Conservation (phyloP, 2,329 filamentous ascomycete genomes). For the Fusarium neocosmosporiellum region DNA sequence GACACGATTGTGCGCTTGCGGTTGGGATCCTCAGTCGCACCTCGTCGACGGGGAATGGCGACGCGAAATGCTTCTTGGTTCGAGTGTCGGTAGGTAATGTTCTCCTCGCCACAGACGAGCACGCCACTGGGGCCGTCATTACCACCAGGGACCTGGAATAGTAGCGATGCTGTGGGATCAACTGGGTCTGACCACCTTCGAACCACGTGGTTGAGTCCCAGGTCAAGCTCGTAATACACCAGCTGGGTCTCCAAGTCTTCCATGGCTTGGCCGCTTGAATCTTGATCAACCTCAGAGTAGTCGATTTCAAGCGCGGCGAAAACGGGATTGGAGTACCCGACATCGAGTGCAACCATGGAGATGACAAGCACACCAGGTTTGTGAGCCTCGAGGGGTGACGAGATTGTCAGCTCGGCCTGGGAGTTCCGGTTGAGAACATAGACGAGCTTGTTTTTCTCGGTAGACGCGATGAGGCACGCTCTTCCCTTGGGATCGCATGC, state of each 20-base stretch:
- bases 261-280: conserved; percentile 84
- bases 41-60: conserved; percentile 86
- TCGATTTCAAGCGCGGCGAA: conserved; percentile 96
- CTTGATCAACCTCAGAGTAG: conserved; percentile 90
- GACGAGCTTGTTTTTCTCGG: conserved; percentile 99
- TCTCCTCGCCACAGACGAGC: conserved; percentile 93
- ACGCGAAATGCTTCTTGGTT: conserved; percentile 92
- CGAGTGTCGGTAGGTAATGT: conserved; percentile 95
- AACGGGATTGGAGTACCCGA: conserved; percentile 96
- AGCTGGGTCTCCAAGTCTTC: conserved; percentile 88
- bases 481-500: conserved; percentile 95
- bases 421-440: conserved; percentile 97
- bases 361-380: conserved; percentile 92
- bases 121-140: conserved; percentile 95
- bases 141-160: conserved; percentile 96
- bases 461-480: conserved; percentile 91
- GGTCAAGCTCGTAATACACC: conserved; percentile 97
- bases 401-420: conserved; percentile 95
- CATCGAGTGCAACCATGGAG: conserved; percentile 87
- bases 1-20: conserved; percentile 88
- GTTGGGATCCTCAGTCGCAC: conserved; percentile 90
- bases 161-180: conserved; percentile 85
- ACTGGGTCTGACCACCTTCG: conserved; percentile 96
- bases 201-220: conserved; percentile 97
- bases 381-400: conserved; percentile 95